phyloP scores from a whole-genome alignment of 2,329 filamentous ascomycete species.

The Colletotrichum plurivorum region DNA sequence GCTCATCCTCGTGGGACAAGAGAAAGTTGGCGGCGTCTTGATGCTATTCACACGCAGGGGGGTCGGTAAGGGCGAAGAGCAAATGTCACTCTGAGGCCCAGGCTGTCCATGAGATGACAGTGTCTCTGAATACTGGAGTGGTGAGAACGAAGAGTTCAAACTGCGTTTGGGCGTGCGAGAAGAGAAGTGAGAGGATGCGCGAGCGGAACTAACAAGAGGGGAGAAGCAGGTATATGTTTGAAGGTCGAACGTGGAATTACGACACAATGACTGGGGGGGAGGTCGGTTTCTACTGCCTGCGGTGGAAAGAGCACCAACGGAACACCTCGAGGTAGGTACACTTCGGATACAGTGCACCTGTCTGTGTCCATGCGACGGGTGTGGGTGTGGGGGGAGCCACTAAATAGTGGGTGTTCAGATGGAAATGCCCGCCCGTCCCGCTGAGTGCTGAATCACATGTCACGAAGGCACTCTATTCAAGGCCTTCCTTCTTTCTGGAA shows the following conservation, averaged over 20 bases:
- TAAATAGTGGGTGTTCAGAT: constrained; percentile 21
- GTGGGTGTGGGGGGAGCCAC: constrained; percentile 15
- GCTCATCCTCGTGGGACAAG: constrained; percentile 39
- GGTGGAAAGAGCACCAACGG: not conserved
- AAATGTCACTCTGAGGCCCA: constrained; percentile 33
- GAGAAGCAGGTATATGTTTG: constrained; percentile 12
- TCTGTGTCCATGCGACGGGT: not conserved
- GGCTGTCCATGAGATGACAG: constrained; percentile 38
- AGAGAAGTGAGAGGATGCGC: not conserved
- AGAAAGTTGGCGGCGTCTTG: not conserved
- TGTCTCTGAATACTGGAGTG: constrained; percentile 21
- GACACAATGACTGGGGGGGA: constrained; percentile 29
- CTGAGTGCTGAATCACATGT: constrained; percentile 25
- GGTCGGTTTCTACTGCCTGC: constrained; percentile 22
- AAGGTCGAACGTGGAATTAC: constrained; percentile 31
- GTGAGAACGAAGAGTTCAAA: constrained; percentile 1
- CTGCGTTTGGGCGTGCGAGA: constrained; percentile 6
- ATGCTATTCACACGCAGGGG: constrained; percentile 35
- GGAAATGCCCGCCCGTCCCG: constrained; percentile 32
- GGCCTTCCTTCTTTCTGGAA: not conserved
- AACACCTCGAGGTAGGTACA: no score
- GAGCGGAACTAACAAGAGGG: not conserved
- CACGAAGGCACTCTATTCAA: not conserved
- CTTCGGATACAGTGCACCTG: no score
- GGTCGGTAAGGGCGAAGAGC: constrained; percentile 39